phyloP scores from a whole-genome alignment of 176 grass and related monocot species.

The Triticum timopheevii region DNA sequence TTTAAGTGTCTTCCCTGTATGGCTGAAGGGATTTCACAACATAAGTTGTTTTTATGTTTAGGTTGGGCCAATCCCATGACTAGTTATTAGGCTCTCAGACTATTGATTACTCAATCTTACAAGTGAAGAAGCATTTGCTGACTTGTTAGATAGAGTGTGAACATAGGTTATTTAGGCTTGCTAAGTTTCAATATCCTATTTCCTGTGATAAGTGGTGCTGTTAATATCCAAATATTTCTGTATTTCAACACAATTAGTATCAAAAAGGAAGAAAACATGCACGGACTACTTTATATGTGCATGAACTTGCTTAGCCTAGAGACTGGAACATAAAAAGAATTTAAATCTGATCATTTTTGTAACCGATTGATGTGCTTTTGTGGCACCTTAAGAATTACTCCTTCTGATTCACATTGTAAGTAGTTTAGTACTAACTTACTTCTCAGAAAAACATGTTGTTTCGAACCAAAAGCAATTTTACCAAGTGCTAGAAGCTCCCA shows the following conservation, averaged over 20 bases:
- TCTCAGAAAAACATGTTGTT: background rate
- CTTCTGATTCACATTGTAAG: background rate
- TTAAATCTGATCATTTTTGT: background rate
- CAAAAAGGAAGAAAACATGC: background rate
- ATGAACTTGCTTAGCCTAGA: background rate
- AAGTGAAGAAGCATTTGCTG: slow-evolving; percentile 11
- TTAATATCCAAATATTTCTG: background rate
- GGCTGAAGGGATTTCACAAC: background rate
- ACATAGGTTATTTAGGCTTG: slow-evolving; percentile 13
- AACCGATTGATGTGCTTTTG: background rate
- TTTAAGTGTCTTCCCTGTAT: background rate
- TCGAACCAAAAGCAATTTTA: background rate
- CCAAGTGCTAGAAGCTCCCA: too few species aligned
- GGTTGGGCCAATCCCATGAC: background rate
- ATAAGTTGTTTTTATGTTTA: background rate
- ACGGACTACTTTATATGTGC: background rate
- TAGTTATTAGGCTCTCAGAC: background rate
- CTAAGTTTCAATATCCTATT: background rate
- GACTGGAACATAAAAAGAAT: background rate
- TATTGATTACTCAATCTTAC: background rate
- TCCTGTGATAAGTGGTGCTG: background rate
- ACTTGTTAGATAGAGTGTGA: background rate
- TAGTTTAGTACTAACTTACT: background rate
- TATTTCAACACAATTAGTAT: background rate
- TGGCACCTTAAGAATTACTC: background rate